A percentile compares a stretch with the other conserved stretches of the same genome.
These are phyloP conservation scores for Vitis rupestris DNA, from an alignment of 164 flowering plant genomes.

Conservation along the genomic window DNA sequence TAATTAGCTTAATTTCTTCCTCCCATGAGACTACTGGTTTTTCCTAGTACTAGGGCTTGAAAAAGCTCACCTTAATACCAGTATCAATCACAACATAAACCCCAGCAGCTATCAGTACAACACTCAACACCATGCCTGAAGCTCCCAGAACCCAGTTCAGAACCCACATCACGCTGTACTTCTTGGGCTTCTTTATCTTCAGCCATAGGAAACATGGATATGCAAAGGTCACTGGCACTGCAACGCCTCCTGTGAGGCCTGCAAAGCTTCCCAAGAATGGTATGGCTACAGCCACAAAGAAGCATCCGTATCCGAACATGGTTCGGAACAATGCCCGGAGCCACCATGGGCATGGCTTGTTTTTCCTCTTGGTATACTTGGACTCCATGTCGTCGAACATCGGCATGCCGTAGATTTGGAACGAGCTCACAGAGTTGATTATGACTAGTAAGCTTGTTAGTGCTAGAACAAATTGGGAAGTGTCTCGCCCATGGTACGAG, in stretches of 20 bases:
- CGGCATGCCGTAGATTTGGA: slow-evolving; percentile 35
- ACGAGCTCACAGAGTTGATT: slow-evolving; percentile 21
- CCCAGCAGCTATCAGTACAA: slow-evolving; percentile 11
- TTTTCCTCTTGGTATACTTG: slow-evolving; percentile 16
- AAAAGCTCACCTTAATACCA: slow-evolving; percentile 22
- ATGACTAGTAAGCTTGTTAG: slow-evolving; percentile 18
- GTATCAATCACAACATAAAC: slow-evolving; percentile 13
- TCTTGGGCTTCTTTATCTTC: slow-evolving; percentile 21
- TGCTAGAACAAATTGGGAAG: slow-evolving; percentile 13
- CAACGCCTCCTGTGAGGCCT: slow-evolving; percentile 25
- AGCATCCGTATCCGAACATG: slow-evolving; percentile 11
- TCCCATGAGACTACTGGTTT: too few species aligned
- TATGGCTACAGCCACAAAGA: slow-evolving; percentile 23
- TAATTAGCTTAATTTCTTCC: too few species aligned
- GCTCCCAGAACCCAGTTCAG: slow-evolving; percentile 25
- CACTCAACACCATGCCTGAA: slow-evolving; percentile 16
- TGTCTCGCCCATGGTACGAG: slow-evolving; percentile 13
- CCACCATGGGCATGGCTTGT: slow-evolving; percentile 31
- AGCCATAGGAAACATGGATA: slow-evolving; percentile 37
- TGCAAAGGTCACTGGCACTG: slow-evolving; percentile 24
- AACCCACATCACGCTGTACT: slow-evolving; percentile 15
- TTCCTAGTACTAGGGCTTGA: slow-evolving; percentile 15
- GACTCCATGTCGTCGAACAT: slow-evolving; percentile 28
- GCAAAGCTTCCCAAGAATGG: slow-evolving; percentile 27
- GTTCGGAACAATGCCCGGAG: slow-evolving; percentile 14